A percentile compares a stretch with the other conserved stretches of the same genome.
Conservation (phyloP, 2,329 filamentous ascomycete genomes). For the Epichloe hybrida region DNA sequence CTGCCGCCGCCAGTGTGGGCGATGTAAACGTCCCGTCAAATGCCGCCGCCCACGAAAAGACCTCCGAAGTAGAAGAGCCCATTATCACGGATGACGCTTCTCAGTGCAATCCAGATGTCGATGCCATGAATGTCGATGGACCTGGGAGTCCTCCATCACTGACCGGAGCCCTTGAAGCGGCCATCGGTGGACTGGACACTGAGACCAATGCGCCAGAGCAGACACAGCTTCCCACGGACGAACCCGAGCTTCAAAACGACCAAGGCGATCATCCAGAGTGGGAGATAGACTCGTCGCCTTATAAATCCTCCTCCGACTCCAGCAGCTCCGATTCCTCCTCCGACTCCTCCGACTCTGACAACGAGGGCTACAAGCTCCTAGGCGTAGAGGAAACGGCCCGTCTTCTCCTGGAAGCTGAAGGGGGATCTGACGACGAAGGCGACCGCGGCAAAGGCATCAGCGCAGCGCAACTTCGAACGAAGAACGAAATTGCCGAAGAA, state of each 20-base stretch:
- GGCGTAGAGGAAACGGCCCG: slow-evolving; percentile 72
- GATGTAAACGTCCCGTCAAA: slow-evolving; percentile 6
- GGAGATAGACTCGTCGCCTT: slow-evolving; percentile 69
- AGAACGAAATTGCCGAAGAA: slow-evolving; percentile 62
- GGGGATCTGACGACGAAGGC: slow-evolving; percentile 69
- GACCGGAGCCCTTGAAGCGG: slow-evolving; percentile 30
- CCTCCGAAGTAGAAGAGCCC: background rate
- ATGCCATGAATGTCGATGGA: slow-evolving; percentile 25
- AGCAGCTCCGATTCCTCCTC: slow-evolving; percentile 46
- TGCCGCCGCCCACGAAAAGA: background rate
- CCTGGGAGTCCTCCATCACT: slow-evolving; percentile 24
- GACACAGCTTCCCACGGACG: slow-evolving; percentile 1
- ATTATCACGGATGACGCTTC: background rate
- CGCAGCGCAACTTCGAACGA: slow-evolving; percentile 50
- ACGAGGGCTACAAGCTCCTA: slow-evolving; percentile 58
- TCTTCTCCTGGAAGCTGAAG: slow-evolving; percentile 73
- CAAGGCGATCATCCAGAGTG: slow-evolving; percentile 55
- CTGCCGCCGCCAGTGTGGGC: slow-evolving; percentile 15
- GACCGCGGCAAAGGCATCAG: slow-evolving; percentile 29
- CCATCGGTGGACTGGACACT: slow-evolving; percentile 23
- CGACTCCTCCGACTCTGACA: slow-evolving; percentile 39
- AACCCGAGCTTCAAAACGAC: slow-evolving; percentile 18
- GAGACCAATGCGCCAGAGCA: slow-evolving; percentile 6
- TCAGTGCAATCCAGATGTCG: slow-evolving; percentile 1
- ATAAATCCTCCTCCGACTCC: slow-evolving; percentile 51